Evolutionary conservation across 805 yeast species (phyloP), one percentile per base, ranked within the genome.

Genomic region (Wickerhamomyces tratensis): DNA sequence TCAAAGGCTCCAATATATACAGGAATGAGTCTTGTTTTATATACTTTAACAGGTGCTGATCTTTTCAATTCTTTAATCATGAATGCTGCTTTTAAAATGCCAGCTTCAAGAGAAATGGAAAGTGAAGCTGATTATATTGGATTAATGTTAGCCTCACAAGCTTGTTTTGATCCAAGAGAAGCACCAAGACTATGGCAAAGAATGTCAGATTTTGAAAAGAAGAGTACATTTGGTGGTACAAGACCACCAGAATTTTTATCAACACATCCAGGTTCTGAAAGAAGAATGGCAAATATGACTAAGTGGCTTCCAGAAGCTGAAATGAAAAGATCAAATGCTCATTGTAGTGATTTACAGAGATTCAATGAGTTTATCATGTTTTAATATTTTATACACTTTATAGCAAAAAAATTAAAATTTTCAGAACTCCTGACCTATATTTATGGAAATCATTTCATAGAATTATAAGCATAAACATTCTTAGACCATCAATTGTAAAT

Each of bases 51-150:
- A 5, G 87, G 94, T 6, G 63, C 78, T 6, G 63, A 70, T 41
- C 52, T 63, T 39, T 54, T 84, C 43, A 75, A 75, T 51, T 71
- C 73, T 41, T 48, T 84, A 31, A 59, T 86, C 13, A 50, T 73
- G 26, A 71, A 71, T 27, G 71, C 87, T 1, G 57, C 77, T 12
- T 58, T 88, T 39, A 75, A 77, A 49, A 74, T 82, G 74, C 97
- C 97, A 0, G 84, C 94, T 0, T 84, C 95, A 1, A 70, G 99
- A 53, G 86, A 77, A 45, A 87, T 87, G 96, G 99, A 93, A 62
- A 74, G 87, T 1, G 98, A 93, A 60, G 98, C 98, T 0, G 98
- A 93, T 62, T 81, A 82, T 53, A 89, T 93, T 30, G 99, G 99
- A 0, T 66, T 93, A 46, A 82, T 87, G 79, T 69, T 91, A 50